Percentiles rank a stretch among this genome's conserved stretches.
These are phyloP conservation scores for Asterophora parasitica DNA, from an alignment of 768 basidiomycete genomes.

Conservation along the genomic window DNA sequence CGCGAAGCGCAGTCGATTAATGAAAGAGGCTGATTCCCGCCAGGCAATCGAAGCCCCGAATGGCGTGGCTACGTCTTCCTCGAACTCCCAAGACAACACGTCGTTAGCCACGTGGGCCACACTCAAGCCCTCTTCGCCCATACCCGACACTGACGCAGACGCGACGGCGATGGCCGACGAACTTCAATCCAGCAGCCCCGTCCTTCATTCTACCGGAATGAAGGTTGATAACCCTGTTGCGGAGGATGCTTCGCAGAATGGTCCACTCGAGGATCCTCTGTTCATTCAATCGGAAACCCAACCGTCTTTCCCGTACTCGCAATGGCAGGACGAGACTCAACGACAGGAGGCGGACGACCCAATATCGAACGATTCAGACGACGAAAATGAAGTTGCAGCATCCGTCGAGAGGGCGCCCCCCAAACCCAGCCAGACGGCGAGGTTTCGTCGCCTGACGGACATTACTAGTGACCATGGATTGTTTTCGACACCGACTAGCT, in stretches of 20 bases:
- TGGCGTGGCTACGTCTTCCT: neutral
- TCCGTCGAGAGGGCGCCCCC: conserved; percentile 22
- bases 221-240: conserved; percentile 1
- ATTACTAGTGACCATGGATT: conserved; percentile 40
- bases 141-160: conserved; percentile 18
- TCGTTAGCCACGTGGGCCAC: conserved; percentile 21
- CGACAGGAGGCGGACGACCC: conserved; percentile 9
- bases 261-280: conserved; percentile 26
- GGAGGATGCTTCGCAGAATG: conserved; percentile 4
- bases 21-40: conserved; percentile 5
- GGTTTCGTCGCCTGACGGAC: conserved; percentile 49
- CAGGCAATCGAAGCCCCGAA: conserved; percentile 5
- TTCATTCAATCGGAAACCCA: conserved; percentile 54
- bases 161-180: conserved; percentile 23
- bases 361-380: conserved; percentile 35
- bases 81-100: conserved; percentile 11
- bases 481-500: conserved; percentile 25
- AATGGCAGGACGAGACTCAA: conserved; percentile 26
- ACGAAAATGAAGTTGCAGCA: conserved; percentile 34
- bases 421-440: conserved; percentile 13
- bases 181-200: conserved; percentile 21
- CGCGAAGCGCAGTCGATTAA: conserved; percentile 12
- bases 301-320: conserved; percentile 50
- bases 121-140: conserved; percentile 18
- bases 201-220: neutral